Evolutionary conservation across 495 filamentous ascomycete species (phyloP).

Genomic region (Evansstolkia leycettana): DNA sequence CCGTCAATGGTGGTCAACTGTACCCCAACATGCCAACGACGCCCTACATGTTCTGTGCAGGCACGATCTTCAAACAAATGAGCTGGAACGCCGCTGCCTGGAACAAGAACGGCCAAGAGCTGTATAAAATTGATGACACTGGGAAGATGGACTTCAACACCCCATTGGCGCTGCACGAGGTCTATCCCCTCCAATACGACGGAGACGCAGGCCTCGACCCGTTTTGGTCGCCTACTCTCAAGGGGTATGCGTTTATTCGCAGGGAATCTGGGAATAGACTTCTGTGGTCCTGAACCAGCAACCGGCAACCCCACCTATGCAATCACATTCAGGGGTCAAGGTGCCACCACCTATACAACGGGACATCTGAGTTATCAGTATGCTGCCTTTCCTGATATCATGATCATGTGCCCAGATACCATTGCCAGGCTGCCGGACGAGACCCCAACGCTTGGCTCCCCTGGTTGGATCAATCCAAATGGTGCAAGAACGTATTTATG

Average conservation of each 20-base stretch:
- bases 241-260: not conserved
- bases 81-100: not conserved
- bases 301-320: too few species aligned
- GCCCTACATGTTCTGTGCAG: not conserved
- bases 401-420: not conserved
- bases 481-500: not conserved
- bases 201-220: not conserved
- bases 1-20: not conserved
- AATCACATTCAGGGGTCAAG: too few species aligned
- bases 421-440: too few species aligned
- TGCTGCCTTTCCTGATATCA: not conserved
- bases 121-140: not conserved
- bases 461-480: not conserved
- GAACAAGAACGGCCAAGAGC: not conserved
- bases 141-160: too few species aligned
- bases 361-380: not conserved
- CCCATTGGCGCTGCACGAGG: too few species aligned
- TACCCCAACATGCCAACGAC: not conserved
- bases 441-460: not conserved
- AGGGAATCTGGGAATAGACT: too few species aligned
- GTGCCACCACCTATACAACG: too few species aligned
- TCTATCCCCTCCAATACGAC: too few species aligned
- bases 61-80: too few species aligned
- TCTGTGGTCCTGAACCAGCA: too few species aligned
- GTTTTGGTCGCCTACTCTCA: not conserved